Conservation (phyloP, 768 basidiomycete species). For the Suillus spraguei region DNA sequence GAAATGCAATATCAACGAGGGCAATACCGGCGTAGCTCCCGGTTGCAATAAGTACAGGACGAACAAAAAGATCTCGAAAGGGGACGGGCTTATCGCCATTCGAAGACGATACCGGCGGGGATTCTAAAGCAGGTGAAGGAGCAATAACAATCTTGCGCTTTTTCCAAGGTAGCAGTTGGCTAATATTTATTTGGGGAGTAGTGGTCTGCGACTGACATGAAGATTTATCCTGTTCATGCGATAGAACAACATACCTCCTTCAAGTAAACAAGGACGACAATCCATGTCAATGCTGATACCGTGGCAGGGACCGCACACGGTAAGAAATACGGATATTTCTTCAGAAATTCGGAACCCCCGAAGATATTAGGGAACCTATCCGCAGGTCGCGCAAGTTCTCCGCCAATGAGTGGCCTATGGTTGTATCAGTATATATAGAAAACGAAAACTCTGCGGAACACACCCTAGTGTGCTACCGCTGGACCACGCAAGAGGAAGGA, state of each 20-base stretch:
- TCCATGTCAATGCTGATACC: conserved; percentile 51
- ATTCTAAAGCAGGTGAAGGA: neutral
- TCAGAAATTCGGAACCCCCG: conserved; percentile 57
- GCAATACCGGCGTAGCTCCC: conserved; percentile 62
- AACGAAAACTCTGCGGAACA: conserved; percentile 17
- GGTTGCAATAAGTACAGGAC: conserved; percentile 53
- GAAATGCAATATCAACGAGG: conserved; percentile 62
- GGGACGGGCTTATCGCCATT: conserved; percentile 35
- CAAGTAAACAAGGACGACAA: conserved; percentile 52
- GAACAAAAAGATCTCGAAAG: conserved; percentile 47
- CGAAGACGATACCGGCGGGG: neutral
- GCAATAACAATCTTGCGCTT: neutral
- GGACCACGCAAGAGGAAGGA: conserved; percentile 56
- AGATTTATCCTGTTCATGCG: neutral
- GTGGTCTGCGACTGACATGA: neutral
- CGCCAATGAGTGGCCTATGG: conserved; percentile 67
- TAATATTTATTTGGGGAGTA: neutral
- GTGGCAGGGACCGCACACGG: conserved; percentile 67
- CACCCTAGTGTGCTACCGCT: conserved; percentile 46
- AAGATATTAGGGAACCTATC: conserved; percentile 68
- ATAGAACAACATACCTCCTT: conserved; percentile 45
- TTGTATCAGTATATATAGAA: conserved; percentile 9
- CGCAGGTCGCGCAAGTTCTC: conserved; percentile 60
- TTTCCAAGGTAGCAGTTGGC: neutral
- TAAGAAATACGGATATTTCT: conserved; percentile 71